Percentiles rank a stretch among this genome's conserved stretches.
phyloP scores from a whole-genome alignment of 192 early-diverging fungal genomes.

The Coemansia sp. region DNA sequence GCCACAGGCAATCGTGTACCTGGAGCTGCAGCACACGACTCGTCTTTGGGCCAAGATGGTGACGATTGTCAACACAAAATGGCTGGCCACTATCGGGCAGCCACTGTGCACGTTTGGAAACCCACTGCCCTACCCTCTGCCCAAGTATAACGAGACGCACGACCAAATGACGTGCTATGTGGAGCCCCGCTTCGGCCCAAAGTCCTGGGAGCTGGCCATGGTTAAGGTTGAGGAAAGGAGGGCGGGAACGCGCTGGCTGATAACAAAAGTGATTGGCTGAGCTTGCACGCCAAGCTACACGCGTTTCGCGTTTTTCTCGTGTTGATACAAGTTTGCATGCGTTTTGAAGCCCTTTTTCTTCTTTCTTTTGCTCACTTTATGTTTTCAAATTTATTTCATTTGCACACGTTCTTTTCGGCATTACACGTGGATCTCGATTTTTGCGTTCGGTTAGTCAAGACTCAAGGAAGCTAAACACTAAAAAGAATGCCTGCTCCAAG shows the following conservation, averaged over 20 bases:
- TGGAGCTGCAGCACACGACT: conserved; percentile 65
- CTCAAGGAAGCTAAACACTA: not conserved
- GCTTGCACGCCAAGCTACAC: not conserved
- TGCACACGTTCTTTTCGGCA: not conserved
- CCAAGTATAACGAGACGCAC: conserved; percentile 67
- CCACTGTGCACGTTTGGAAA: conserved; percentile 71
- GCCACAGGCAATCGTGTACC: conserved; percentile 70
- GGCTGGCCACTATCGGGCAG: conserved; percentile 78
- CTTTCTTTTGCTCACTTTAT: not conserved
- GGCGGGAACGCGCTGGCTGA: conserved; percentile 63
- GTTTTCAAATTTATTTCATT: not conserved
- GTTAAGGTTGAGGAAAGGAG: conserved; percentile 64
- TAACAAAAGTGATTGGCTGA: conserved; percentile 53
- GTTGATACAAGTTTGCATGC: no score
- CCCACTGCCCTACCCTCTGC: conserved; percentile 72
- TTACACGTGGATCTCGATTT: not conserved
- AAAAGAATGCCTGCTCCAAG: conserved; percentile 20
- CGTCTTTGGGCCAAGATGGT: conserved; percentile 71
- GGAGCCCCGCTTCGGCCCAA: conserved; percentile 69
- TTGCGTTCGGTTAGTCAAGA: not conserved
- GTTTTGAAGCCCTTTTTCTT: not conserved
- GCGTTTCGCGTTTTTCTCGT: not conserved
- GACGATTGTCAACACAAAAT: conserved; percentile 72
- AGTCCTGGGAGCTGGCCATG: conserved; percentile 67
- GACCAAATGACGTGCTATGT: conserved; percentile 59